Percentiles rank a stretch among this genome's conserved stretches.
phyloP scores from a whole-genome alignment of 345 rosid species.

The Murraya koenigii region DNA sequence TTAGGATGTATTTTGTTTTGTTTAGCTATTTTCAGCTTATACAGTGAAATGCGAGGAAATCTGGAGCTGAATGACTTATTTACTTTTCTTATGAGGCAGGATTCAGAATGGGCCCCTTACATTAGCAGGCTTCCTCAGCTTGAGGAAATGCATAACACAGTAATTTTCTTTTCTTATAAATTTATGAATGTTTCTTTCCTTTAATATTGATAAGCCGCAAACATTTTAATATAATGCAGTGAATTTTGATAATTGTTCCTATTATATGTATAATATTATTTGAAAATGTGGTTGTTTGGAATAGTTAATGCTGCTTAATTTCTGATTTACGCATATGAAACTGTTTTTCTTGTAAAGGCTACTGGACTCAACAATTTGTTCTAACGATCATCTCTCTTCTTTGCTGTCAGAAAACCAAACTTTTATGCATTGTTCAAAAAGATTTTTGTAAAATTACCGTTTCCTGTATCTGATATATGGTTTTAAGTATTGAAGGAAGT shows the following conservation, averaged over 20 bases:
- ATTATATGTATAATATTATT: too few relatives aligned
- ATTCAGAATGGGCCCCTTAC: slow-evolving; percentile 75
- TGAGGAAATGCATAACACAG: slow-evolving; percentile 67
- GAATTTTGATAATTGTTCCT: background rate
- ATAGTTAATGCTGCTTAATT: background rate
- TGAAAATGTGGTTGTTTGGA: background rate
- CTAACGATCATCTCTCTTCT: background rate
- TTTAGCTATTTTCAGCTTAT: background rate
- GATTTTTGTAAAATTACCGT: background rate
- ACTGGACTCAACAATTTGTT: background rate
- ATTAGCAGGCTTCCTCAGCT: slow-evolving; percentile 62
- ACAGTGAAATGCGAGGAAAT: slow-evolving; percentile 3
- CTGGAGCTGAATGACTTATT: background rate
- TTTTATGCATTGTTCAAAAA: background rate
- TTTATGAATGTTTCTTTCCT: slow-evolving; percentile 4
- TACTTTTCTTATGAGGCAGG: slow-evolving; percentile 31
- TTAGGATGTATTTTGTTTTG: background rate
- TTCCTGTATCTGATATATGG: background rate
- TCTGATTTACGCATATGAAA: background rate
- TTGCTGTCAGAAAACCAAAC: background rate
- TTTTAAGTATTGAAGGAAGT: background rate
- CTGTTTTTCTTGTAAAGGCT: background rate
- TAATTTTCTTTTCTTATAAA: slow-evolving; percentile 18
- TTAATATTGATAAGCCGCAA: background rate
- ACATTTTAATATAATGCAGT: background rate